Evolutionary conservation across 176 grass and related monocot genomes (phyloP), one percentile per base, ranked within the genome.

Genomic region (Eremochloa ophiuroides): DNA sequence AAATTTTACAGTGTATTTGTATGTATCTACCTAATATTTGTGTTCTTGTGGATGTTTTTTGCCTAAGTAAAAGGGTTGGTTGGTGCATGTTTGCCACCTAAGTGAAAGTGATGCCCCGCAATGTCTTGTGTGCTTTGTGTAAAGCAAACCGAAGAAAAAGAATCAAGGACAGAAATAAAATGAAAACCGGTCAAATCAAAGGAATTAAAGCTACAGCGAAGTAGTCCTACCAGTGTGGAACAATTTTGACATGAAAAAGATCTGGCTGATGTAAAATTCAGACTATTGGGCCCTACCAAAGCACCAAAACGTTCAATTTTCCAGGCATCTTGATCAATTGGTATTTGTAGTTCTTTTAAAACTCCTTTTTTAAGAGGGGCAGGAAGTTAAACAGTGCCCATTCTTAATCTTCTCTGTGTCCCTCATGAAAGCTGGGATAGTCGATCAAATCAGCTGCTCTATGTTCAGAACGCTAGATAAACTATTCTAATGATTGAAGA

Each of bases 81-180:
- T 76, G 77, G 58, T 77, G 78, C 43, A 60, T 89, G 83, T 60
- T 85, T 78, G 78, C 46, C 67, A 82, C 83, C 73, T 64, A 82
- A 59, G 61, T 48, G 83, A 86, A 78, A 89, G n/a, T 60, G 78
- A 78, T 61, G 83, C 56, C 59, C 69, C 7, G 8, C 71, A 37
- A 67, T 78, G 64, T 67, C 66, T 82, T 82, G 28, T 33, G 5
- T 73, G 66, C 83, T 89, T 89, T 85, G 46, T 67, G 78, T 82
- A 89, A 89, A 89, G 83, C 58, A 47, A 77, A 28, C 8, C 35
- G 77, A 59, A 71, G 44, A 41, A 66, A 33, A 16, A 30, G 31
- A 60, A 3, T 11, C 13, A 10, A 13, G 29, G n/a, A n/a, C 13
- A n/a, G 3, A 7, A 50, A 71, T 46, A 46, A 13, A 46, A 63